These are phyloP conservation scores for Gaultheria prostrata DNA, from an alignment of 148 eudicot species.

Conservation along the genomic window DNA sequence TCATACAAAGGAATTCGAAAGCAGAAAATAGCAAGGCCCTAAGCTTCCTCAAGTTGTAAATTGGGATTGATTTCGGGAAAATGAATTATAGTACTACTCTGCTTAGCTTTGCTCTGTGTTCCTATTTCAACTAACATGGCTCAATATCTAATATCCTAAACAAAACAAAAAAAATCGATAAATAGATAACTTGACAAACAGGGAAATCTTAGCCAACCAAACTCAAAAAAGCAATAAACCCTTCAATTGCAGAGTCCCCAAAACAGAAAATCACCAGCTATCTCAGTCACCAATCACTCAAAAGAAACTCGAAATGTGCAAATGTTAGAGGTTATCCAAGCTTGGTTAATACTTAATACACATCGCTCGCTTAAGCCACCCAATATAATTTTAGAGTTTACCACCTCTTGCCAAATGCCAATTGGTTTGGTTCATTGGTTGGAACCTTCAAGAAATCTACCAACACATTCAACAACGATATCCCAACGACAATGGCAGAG, in stretches of 20 bases:
- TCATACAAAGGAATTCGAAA: neutral
- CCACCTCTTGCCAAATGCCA: no score
- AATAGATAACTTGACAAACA: neutral
- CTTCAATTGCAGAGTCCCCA: neutral
- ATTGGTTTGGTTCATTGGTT: no score
- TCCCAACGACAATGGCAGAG: slow-evolving; percentile 1
- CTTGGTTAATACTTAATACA: no score
- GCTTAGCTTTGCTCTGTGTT: neutral
- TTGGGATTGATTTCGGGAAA: neutral
- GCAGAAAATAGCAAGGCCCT: neutral
- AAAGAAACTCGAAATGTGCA: neutral
- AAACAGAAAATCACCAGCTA: neutral
- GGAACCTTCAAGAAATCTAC: no score
- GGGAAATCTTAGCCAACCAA: neutral
- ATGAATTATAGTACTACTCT: neutral
- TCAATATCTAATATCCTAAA: neutral
- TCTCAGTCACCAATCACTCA: neutral
- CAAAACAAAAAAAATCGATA: neutral
- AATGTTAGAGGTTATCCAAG: no score
- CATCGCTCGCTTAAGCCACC: no score
- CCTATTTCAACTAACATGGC: neutral
- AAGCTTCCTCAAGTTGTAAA: neutral
- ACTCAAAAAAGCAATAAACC: neutral
- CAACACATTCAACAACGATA: neutral
- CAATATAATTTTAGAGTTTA: no score